Base-by-base conservation (phyloP, 2,329 filamentous ascomycete genomes). In the Bipolaris bicolor region DNA sequence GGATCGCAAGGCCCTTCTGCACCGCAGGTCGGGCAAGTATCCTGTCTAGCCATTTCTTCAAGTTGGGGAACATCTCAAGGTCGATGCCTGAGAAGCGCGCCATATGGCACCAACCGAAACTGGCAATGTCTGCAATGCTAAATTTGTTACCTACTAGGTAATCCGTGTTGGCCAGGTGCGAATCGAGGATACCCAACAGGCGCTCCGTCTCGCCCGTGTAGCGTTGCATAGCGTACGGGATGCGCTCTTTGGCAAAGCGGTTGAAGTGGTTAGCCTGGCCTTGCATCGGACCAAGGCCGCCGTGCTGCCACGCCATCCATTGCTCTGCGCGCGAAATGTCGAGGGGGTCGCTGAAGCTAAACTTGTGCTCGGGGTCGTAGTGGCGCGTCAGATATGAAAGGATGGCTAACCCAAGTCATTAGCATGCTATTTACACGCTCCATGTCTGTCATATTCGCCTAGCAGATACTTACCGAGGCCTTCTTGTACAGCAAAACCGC, bases 261-360 rank as follows among this genome's bases (percentile, higher is more conserved):
- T 76, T 75, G 71, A 76, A 77, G 52, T 77, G 73, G 63, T 76
- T 76, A 16, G 74, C 74, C 55, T 76, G 71, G 18, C 77, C 78
- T 56, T 81, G 79, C 78, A 79, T 78, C 1, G 75, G 74, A 49
- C 76, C 78, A 3, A 79, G 67, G 16, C 77, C 77, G 13, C 77
- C 79, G 52, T 80, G 78, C 67, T 80, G 79, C 85, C 86, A 90
- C 37, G 83, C 83, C 61, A 87, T 81, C 87, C 87, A 90, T 71
- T 86, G 83, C 77, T 87, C 84, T 39, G 78, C 79, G 37, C 77
- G 69, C 6, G 76, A 77, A 36, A 80, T 59, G 64, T 84, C 79
- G 41, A 81, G 75, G 41, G 78, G 74, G 33, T 84, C 80, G 20
- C 69, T 72, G 73, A 81, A 81, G 55, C 71, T 77, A 62, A 81